A percentile compares a stretch with the other conserved stretches of the same genome.
phyloP scores from a whole-genome alignment of 768 basidiomycete genomes.

The Phlegmacium glaucopus region DNA sequence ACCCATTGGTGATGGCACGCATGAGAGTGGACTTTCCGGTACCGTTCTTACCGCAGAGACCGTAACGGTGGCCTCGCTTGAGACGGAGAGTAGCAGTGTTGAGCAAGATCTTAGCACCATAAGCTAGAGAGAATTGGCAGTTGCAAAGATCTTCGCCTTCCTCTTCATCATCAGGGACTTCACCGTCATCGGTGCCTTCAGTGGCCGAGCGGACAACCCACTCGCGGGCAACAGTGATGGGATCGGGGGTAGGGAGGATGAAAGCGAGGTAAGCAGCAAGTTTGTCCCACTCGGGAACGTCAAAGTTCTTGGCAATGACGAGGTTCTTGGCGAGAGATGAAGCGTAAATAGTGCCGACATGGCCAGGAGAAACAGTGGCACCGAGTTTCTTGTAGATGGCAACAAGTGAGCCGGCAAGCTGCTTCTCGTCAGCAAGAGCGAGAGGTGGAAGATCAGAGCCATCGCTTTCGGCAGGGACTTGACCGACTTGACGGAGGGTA shows the following conservation, averaged over 20 bases:
- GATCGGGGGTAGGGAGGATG: conserved; percentile 60
- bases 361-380: conserved; percentile 50
- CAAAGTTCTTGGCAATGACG: conserved; percentile 90
- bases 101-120: conserved; percentile 97
- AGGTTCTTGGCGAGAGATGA: conserved; percentile 81
- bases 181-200: conserved; percentile 66
- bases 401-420: conserved; percentile 63
- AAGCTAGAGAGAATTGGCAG: conserved; percentile 98
- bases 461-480: conserved; percentile 80
- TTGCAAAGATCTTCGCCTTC: conserved; percentile 99
- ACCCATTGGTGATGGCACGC: conserved; percentile 84
- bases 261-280: conserved; percentile 76
- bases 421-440: conserved; percentile 69
- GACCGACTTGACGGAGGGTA: conserved; percentile 93
- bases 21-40: conserved; percentile 95
- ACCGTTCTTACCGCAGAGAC: conserved; percentile 98
- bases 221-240: conserved; percentile 67
- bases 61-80: conserved; percentile 98
- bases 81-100: conserved; percentile 96
- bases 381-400: conserved; percentile 86
- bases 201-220: conserved; percentile 90
- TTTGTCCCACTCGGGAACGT: conserved; percentile 81
- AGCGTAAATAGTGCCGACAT: conserved; percentile 64
- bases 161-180: conserved; percentile 84
- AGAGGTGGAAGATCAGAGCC: conserved; percentile 89